Base-by-base conservation (phyloP, 768 basidiomycete genomes). In the Tylopilus sp. region DNA sequence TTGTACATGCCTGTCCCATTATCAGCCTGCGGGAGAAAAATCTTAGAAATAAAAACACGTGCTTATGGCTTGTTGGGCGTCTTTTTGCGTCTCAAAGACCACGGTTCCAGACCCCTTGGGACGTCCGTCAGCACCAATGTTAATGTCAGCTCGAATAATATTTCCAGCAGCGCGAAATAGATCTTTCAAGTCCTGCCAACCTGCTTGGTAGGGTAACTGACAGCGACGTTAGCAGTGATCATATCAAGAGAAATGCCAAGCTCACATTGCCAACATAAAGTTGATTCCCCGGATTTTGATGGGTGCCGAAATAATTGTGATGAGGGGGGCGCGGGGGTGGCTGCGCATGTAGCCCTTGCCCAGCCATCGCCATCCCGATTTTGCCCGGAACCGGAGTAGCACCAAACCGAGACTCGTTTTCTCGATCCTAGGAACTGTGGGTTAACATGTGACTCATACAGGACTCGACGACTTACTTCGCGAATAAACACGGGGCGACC, bases 81-180 rank as follows among this genome's bases (percentile, higher is more conserved):
- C 94, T 61, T 91, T 89, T 13, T 88, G 69, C 2, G 87, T 91
- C 69, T 94, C 91, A 62, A 94, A 98, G 12, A 98, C 90, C 13
- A 98, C 95, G 0, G 93, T 97, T n/a, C 95, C 95, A 46, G 91
- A 95, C 20, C 95, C 95, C 68, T 97, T 95, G 15, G 95, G 94
- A 12, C 86, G 81, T 23, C 95, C 95, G 69, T 97, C 93, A 20
- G 85, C 83, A 52, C 90, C 91, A 51, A 95, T 88, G 59, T 95
- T 94, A 56, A 98, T 92, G 67, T 98, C 95, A 50, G 95, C 93
- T 41, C 95, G 85, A 57, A 98, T 83, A 59, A 99, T 95, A 64
- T 91, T 90, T 7, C 95, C 95, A 40, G 95, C 91, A 25, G 91
- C 83, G 50, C 95, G 85, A 85, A 98, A 98, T 25, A 98, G 75